Evolutionary conservation across 192 early-diverging fungal species (phyloP), one percentile per base, ranked within the genome.

Genomic region (Glomus cerebriforme): DNA sequence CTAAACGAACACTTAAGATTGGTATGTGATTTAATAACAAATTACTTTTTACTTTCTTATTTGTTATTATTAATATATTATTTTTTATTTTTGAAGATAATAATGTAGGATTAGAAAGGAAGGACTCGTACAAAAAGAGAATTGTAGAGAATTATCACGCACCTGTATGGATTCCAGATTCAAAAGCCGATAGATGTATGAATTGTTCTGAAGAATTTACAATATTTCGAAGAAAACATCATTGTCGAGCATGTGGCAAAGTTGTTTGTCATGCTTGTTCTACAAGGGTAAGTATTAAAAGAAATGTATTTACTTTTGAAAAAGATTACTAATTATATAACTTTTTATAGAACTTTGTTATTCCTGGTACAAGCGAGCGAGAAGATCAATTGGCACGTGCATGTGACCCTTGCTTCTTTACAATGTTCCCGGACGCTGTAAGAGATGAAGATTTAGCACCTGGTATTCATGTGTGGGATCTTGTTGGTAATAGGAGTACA

Each of bases 221-320:
- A 3, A 65, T 94, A 47, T 90, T 92, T 43, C 73, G 87, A 73
- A 87, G 93, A 4, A 91, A 89, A 79, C 93, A 94, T 81, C 93
- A 95, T 78, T 94, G 93, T 80, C 87, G 94, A 29, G 88, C 88
- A 1, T 95, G 94, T 79, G 94, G 94, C 26, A 91, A 91, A 74
- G 86, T 95, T 26, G 92, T 94, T n/a, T 95, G 94, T 82, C 88
- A 91, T 77, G 77, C 83, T 37, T 92, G 91, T 73, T 92, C 91
- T 49, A 84, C 88, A 74, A 85, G 90, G n/a, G 90, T 85, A 86
- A 86, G 77, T 75, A 31, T 17, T 79, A 0, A 17, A 29, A 29
- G 27, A 29, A 74, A 62, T 9, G 5, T 71, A 27, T 67, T 37
- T n/a, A 59, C 17, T 35, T 22, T 17, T 68, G 7, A 59, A 8